A percentile compares a stretch with the other conserved stretches of the same genome.
Evolutionary conservation across 441 rosid genomes (phyloP).

Genomic region (Pelargonium fulgidum): DNA sequence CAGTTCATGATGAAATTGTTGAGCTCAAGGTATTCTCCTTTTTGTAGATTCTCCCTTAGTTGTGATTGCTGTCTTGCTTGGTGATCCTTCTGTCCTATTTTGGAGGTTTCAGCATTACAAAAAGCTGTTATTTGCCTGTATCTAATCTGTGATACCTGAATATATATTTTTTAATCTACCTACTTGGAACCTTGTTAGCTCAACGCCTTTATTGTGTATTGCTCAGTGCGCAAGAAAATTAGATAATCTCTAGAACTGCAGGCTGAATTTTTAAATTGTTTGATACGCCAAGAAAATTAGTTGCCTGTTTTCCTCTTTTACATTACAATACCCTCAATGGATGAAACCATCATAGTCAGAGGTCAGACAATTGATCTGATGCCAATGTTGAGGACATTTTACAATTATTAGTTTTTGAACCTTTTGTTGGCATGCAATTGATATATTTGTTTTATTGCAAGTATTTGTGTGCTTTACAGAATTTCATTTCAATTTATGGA

Average conservation of each 20-base stretch:
- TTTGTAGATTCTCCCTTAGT: constrained; percentile 6
- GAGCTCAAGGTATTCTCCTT: constrained; percentile 63
- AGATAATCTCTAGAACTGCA: not conserved
- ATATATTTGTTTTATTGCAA: constrained; percentile 16
- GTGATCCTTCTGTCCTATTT: not conserved
- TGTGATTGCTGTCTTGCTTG: constrained; percentile 12
- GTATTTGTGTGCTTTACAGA: constrained; percentile 10
- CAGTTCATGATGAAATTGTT: constrained; percentile 53
- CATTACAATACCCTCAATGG: not conserved
- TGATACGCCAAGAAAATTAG: no score
- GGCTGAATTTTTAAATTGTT: no score
- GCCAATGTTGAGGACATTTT: constrained; percentile 11
- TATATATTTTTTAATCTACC: no score
- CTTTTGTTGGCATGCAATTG: not conserved
- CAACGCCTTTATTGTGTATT: not conserved
- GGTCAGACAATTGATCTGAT: constrained; percentile 5
- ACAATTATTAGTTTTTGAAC: constrained; percentile 9
- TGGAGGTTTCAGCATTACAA: not conserved
- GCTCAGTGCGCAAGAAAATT: not conserved
- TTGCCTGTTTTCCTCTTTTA: not conserved
- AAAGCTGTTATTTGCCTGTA: not conserved
- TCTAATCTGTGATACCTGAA: not conserved
- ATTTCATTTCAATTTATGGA: constrained; percentile 19
- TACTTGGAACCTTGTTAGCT: constrained; percentile 3
- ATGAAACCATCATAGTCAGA: not conserved